Percentiles rank a stretch among this genome's conserved stretches.
These are phyloP conservation scores for Pelargonium citronellum DNA, from an alignment of 441 rosid species.

Conservation along the genomic window DNA sequence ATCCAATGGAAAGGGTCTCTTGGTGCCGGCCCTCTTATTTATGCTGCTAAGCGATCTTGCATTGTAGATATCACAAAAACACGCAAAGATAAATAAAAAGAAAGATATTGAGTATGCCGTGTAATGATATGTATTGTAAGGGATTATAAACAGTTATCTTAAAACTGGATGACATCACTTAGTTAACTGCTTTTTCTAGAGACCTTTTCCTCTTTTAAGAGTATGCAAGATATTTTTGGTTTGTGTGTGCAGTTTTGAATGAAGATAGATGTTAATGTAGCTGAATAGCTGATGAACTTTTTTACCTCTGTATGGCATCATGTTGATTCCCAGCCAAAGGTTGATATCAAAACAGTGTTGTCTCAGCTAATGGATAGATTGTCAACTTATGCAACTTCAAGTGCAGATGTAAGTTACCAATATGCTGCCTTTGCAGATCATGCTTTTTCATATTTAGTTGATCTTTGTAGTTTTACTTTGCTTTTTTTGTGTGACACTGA, in stretches of 20 bases:
- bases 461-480: conserved; percentile 16
- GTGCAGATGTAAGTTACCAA: conserved; percentile 47
- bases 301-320: conserved; percentile 2
- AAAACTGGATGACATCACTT: neutral
- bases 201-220: neutral
- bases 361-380: conserved; percentile 63
- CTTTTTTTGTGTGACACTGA: conserved; percentile 13
- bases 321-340: conserved; percentile 46
- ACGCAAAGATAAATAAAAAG: too few species aligned
- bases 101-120: too few species aligned
- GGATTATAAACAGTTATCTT: neutral
- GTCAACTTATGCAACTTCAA: conserved; percentile 64
- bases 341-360: conserved; percentile 56
- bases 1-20: neutral
- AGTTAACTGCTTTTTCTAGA: neutral
- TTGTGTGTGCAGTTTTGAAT: neutral
- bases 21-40: neutral
- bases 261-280: neutral
- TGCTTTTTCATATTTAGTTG: conserved; percentile 5
- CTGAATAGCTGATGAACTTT: conserved; percentile 6
- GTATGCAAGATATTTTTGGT: neutral
- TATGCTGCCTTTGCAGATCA: conserved; percentile 16
- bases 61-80: neutral
- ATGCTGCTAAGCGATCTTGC: neutral
- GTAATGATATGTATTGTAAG: too few species aligned